phyloP scores from a whole-genome alignment of 164 flowering plant genomes.

The Nelumbo lutea region DNA sequence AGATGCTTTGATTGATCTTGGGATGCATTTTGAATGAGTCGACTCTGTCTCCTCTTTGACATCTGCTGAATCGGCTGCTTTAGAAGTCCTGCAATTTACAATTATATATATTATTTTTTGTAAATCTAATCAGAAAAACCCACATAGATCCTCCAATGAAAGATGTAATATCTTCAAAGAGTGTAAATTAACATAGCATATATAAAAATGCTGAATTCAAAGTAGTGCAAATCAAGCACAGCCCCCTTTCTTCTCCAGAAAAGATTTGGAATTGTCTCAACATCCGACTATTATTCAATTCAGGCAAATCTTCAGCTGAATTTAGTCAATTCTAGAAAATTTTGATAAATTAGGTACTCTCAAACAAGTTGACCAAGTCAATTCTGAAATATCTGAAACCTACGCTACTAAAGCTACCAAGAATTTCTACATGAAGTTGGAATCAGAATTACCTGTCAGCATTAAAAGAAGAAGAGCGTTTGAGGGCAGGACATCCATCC shows the following conservation, averaged over 20 bases:
- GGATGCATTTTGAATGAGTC: slow-evolving; percentile 70
- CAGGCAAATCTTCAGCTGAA: neutral
- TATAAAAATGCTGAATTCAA: too few relatives aligned
- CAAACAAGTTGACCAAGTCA: neutral
- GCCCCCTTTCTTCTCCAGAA: neutral
- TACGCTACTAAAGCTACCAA: neutral
- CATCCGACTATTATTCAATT: neutral
- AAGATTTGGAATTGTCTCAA: neutral
- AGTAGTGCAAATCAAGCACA: too few relatives aligned
- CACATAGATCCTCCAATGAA: neutral
- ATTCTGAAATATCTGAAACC: neutral
- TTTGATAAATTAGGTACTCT: neutral
- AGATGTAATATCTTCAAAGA: neutral
- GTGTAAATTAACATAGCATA: neutral
- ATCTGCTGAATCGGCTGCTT: slow-evolving; percentile 34
- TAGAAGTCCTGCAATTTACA: slow-evolving; percentile 42
- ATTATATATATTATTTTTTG: neutral
- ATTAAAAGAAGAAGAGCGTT: slow-evolving; percentile 83
- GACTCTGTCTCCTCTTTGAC: slow-evolving; percentile 47
- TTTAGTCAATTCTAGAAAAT: neutral
- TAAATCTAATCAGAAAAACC: neutral
- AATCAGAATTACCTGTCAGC: slow-evolving; percentile 64
- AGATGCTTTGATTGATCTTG: slow-evolving; percentile 59
- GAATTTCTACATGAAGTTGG: neutral
- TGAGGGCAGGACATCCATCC: slow-evolving; percentile 38